These are phyloP conservation scores for Leccinum truebloodii DNA, from an alignment of 768 basidiomycete genomes.

Conservation along the genomic window DNA sequence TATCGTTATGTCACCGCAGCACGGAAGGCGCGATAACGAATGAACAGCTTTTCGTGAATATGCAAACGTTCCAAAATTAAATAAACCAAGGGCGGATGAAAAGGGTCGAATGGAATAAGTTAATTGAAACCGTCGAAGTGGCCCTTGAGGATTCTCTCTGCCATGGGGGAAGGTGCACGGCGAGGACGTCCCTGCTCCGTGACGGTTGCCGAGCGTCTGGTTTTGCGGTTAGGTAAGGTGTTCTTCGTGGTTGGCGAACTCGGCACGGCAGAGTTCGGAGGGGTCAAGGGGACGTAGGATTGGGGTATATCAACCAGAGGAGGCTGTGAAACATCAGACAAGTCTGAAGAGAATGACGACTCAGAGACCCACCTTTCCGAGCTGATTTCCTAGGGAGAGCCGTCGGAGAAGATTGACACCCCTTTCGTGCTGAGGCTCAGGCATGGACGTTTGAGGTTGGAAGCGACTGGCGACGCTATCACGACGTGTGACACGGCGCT, in stretches of 20 bases:
- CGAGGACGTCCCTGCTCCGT: conserved; percentile 48
- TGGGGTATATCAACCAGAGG: conserved; percentile 21
- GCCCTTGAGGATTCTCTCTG: conserved; percentile 86
- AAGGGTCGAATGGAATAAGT: conserved; percentile 18
- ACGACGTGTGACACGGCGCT: conserved; percentile 54
- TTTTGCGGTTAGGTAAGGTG: conserved; percentile 32
- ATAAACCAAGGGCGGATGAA: conserved; percentile 1
- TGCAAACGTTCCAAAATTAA: conserved; percentile 4
- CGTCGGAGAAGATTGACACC: conserved; percentile 72
- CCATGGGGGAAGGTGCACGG: conserved; percentile 84
- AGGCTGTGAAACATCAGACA: conserved; percentile 11
- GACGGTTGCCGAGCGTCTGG: conserved; percentile 63
- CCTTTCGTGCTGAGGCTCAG: conserved; percentile 58
- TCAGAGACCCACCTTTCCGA: conserved; percentile 52
- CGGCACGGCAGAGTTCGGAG: conserved; percentile 54
- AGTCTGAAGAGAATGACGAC: neutral
- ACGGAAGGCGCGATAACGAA: conserved; percentile 4
- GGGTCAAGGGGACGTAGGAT: conserved; percentile 41
- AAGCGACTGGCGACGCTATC: conserved; percentile 61
- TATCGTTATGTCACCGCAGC: conserved; percentile 5
- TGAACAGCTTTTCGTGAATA: conserved; percentile 4
- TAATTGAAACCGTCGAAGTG: conserved; percentile 90
- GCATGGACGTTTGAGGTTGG: conserved; percentile 42
- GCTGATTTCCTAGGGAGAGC: conserved; percentile 66
- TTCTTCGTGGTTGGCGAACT: conserved; percentile 17